Evolutionary conservation across 805 yeast genomes (phyloP), one percentile per base, ranked within the genome.

Genomic region (Nakazawaea ambrosiae): DNA sequence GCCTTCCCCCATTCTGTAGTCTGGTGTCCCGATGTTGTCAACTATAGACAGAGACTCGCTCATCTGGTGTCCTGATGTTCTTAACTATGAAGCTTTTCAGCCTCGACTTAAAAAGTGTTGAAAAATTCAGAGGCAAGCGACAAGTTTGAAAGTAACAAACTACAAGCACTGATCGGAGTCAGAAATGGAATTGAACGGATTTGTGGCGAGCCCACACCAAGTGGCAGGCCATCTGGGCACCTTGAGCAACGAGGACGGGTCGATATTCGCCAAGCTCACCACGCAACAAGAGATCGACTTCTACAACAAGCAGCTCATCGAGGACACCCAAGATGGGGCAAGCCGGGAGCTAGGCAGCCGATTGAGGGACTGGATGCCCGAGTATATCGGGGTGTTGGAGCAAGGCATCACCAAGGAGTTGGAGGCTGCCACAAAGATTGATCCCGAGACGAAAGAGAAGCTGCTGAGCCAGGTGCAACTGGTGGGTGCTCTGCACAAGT

Each of bases 151-250:
- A n/a, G n/a, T n/a, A n/a, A n/a, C n/a, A n/a, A n/a, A n/a, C n/a
- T n/a, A n/a, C n/a, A n/a, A n/a, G n/a, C n/a, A n/a, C n/a, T n/a
- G n/a, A n/a, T n/a, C n/a, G n/a, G n/a, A n/a, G n/a, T n/a, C n/a
- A n/a, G n/a, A n/a, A n/a, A n/a, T n/a, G n/a, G n/a, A n/a, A n/a
- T n/a, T n/a, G n/a, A n/a, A n/a, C n/a, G n/a, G n/a, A n/a, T n/a
- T n/a, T n/a, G 40, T 57, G 58, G 55, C 66, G 53, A 39, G 64
- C 51, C 46, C 62, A 49, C 85, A 83, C 51, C 82, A 78, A 58
- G 97, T 92, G 3, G 97, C 97, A 0, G 98, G 98, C 5, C 98
- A 90, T 51, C 84, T 69, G 5, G 97, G 96, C 0, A 73, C 82
- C 3, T 48, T 86, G 37, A 71, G 74, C 9, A 77, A 77, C 44